Conservation (phyloP, 2,329 filamentous ascomycete species). For the Aspergillus ustus region DNA sequence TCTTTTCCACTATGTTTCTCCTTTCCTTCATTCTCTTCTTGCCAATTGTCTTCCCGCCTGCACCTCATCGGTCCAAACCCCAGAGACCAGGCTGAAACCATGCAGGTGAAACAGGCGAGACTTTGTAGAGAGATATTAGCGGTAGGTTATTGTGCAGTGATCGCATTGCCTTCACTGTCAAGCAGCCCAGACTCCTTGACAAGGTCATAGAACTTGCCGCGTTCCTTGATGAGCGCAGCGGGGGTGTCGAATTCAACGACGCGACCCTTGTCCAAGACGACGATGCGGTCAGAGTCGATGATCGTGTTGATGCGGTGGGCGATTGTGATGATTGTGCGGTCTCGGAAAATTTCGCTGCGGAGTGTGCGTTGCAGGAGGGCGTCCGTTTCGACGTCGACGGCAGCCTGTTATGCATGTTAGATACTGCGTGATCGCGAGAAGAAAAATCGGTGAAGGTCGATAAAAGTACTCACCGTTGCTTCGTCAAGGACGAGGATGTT, state of each 20-base stretch:
- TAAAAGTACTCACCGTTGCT: constrained; percentile 69
- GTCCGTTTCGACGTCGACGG: constrained; percentile 72
- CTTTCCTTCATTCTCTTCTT: background rate
- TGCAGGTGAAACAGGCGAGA: background rate
- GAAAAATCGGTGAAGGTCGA: constrained; percentile 17
- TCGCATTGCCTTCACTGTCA: constrained; percentile 46
- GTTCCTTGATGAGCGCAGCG: constrained; percentile 71
- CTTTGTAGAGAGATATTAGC: too few species aligned
- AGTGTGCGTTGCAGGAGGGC: constrained; percentile 67
- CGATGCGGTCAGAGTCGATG: constrained; percentile 82
- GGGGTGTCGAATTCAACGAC: constrained; percentile 95
- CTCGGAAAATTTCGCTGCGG: constrained; percentile 72
- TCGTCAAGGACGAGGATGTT: constrained; percentile 98
- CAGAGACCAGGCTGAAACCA: background rate
- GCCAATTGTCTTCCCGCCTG: background rate
- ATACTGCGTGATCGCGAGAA: constrained; percentile 3
- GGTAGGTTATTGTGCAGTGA: constrained; percentile 19
- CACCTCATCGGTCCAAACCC: background rate
- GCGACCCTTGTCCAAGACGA: constrained; percentile 87
- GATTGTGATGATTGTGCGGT: constrained; percentile 97
- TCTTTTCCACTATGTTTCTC: too few species aligned
- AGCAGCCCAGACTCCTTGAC: constrained; percentile 88
- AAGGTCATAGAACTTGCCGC: constrained; percentile 83
- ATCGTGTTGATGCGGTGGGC: constrained; percentile 99
- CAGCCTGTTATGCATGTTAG: constrained; percentile 51